A percentile compares a stretch with the other conserved stretches of the same genome.
These are phyloP conservation scores for Acanthamoeba royreba DNA, from an alignment of 208 protist species.

Conservation along the genomic window DNA sequence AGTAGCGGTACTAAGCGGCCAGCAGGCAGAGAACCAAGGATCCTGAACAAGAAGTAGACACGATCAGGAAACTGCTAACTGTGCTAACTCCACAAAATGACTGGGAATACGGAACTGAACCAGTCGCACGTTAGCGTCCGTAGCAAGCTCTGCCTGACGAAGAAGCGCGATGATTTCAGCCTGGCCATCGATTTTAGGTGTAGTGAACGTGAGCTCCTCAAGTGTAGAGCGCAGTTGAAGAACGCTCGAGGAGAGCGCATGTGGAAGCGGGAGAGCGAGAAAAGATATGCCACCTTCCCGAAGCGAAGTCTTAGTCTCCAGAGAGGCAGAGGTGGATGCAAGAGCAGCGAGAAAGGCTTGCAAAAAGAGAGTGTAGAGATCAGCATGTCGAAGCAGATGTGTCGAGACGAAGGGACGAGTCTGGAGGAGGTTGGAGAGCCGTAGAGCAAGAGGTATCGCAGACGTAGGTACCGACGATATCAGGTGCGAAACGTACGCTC, in stretches of 20 bases:
- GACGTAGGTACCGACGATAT: not conserved
- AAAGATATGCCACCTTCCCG: not conserved
- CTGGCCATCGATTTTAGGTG: not conserved
- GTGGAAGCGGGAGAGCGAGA: not conserved
- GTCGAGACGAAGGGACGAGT: not conserved
- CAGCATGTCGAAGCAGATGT: not conserved
- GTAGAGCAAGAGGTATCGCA: not conserved
- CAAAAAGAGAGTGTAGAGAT: not conserved
- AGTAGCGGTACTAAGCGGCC: not conserved
- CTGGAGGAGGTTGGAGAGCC: not conserved
- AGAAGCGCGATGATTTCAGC: not conserved
- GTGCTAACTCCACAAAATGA: no score
- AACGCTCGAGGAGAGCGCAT: not conserved
- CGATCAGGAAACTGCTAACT: not conserved
- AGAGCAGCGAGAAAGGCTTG: not conserved
- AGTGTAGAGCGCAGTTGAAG: not conserved
- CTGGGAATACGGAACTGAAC: no score
- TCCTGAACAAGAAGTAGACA: not conserved
- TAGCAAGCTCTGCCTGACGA: not conserved
- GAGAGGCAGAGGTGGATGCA: not conserved
- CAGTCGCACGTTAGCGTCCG: not conserved
- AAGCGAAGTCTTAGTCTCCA: not conserved
- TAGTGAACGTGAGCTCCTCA: not conserved
- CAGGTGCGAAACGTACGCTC: conserved; percentile 13
- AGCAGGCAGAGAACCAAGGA: not conserved